Conservation (phyloP, 306 rosid species). For the Myrica gale region DNA sequence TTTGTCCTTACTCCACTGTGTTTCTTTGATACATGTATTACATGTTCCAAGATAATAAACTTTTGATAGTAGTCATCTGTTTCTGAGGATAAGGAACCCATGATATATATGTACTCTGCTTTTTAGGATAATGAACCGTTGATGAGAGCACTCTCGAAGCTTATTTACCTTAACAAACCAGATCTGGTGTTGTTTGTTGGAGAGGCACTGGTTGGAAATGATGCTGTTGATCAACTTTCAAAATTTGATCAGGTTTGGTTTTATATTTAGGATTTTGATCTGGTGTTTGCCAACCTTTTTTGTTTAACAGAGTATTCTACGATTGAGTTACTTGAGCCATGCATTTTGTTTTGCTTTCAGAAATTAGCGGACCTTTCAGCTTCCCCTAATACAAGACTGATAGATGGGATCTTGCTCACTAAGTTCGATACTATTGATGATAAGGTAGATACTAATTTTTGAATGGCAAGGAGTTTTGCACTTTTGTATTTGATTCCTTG, state of each 20-base stretch:
- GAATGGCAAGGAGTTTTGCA: slow-evolving; percentile 18
- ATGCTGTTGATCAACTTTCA: slow-evolving; percentile 97
- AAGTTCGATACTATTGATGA: slow-evolving; percentile 96
- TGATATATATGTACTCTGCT: not conserved
- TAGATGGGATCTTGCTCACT: slow-evolving; percentile 95
- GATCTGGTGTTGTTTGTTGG: slow-evolving; percentile 97
- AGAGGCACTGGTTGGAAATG: slow-evolving; percentile 97
- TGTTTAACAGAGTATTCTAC: not conserved
- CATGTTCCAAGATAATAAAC: not conserved
- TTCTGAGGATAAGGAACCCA: not conserved
- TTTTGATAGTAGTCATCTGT: slow-evolving; percentile 1
- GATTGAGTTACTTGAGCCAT: not conserved
- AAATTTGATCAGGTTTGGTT: slow-evolving; percentile 84
- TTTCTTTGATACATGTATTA: not conserved
- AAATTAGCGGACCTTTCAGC: slow-evolving; percentile 88
- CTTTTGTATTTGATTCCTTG: not conserved
- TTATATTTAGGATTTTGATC: slow-evolving; percentile 1
- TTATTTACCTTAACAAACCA: slow-evolving; percentile 80
- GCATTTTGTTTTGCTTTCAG: slow-evolving; percentile 39
- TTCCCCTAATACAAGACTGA: slow-evolving; percentile 61
- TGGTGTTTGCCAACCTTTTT: not conserved
- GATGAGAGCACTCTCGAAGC: slow-evolving; percentile 98
- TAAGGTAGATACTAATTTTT: slow-evolving; percentile 58
- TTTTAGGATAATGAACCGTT: slow-evolving; percentile 93
- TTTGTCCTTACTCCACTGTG: slow-evolving; percentile 10